Percentiles rank a stretch among this genome's conserved stretches.
Evolutionary conservation across 2,329 filamentous ascomycete species (phyloP).

Genomic region (Ophiostoma quercus): DNA sequence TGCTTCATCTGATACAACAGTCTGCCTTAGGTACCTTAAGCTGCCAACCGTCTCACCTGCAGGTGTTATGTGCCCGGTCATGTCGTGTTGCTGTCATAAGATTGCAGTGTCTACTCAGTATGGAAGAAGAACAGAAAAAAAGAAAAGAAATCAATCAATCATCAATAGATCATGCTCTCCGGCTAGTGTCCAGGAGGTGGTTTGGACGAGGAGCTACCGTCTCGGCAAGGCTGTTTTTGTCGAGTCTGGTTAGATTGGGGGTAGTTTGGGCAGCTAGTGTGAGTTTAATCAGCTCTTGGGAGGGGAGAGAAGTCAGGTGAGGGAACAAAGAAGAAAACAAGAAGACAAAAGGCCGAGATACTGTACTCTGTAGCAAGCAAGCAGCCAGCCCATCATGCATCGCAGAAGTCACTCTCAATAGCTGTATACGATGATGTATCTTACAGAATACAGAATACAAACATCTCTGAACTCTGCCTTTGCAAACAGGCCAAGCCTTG

Average conservation of each 20-base stretch:
- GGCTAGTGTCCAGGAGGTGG: neutral
- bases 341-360: neutral
- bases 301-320: neutral
- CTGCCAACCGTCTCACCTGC: neutral
- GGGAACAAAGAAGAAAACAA: neutral
- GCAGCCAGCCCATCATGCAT: neutral
- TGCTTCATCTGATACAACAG: neutral
- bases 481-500: neutral
- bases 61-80: neutral
- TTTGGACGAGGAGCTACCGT: slow-evolving; percentile 3
- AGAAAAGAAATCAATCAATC: no score
- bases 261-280: neutral
- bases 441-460: no score
- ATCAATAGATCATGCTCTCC: neutral
- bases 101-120: no score
- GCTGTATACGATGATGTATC: no score
- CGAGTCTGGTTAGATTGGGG: neutral
- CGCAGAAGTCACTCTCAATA: no score
- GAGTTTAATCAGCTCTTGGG: neutral
- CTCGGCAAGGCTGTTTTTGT: slow-evolving; percentile 15
- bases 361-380: neutral
- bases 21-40: neutral
- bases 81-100: neutral
- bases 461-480: no score
- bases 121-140: no score